Conservation (phyloP, 164 flowering plant genomes). For the Litsea cubeba region DNA sequence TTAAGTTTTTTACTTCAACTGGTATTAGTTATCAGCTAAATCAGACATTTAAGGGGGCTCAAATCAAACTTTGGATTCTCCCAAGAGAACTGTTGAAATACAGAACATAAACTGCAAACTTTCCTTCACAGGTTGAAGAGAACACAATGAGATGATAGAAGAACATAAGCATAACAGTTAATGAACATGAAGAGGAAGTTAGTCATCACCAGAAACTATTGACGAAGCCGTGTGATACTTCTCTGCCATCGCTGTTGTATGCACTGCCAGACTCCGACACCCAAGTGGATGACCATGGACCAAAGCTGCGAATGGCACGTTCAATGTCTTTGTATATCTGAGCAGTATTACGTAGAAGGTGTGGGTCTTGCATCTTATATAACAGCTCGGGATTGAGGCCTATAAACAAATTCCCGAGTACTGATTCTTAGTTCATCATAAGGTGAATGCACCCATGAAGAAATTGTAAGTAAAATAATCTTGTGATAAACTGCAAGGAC, state of each 20-base stretch:
- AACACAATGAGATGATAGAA: not conserved
- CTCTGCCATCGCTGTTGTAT: constrained; percentile 56
- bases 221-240: constrained; percentile 46
- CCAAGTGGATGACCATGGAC: constrained; percentile 58
- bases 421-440: not conserved
- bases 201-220: constrained; percentile 55
- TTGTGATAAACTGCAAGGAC: not conserved
- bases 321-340: constrained; percentile 35
- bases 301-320: constrained; percentile 11
- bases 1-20: no score
- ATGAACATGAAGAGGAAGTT: not conserved
- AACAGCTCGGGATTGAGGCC: constrained; percentile 47
- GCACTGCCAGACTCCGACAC: constrained; percentile 82
- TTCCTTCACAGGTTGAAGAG: not conserved
- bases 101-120: not conserved
- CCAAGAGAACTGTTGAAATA: not conserved
- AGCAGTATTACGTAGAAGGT: constrained; percentile 29
- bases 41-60: no score
- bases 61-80: no score
- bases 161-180: not conserved
- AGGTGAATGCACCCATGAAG: not conserved
- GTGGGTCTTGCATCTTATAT: constrained; percentile 47
- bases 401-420: constrained; percentile 8
- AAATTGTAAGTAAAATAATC: not conserved
- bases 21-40: no score